Base-by-base conservation (phyloP, 1,284 basidiomycete species). In the Cerioporus squamosus region DNA sequence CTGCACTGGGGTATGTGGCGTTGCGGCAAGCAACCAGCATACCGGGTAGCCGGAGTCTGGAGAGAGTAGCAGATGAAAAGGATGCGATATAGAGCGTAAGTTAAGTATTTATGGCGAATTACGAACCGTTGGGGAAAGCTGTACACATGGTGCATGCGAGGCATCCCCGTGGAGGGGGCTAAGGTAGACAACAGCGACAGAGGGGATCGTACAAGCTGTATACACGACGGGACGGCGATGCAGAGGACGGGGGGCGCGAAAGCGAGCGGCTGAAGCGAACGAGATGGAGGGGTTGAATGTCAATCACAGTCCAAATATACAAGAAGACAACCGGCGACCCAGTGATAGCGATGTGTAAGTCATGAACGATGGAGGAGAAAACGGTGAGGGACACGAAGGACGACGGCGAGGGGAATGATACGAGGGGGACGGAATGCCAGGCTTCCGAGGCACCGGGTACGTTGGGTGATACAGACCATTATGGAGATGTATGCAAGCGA, bases 81-180 rank as follows among this genome's bases (percentile, higher is more conserved):
- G 24, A 43, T 31, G 31, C 38, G 33, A 53, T 45, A 31, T 33
- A 31, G 10, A 36, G 33, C 33, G 61, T 56, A 57, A 51, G 51
- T 31, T 58, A 61, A 60, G 63, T 66, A 60, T 59, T 65, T 66
- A 53, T 66, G 61, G 48, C 26, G 49, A 51, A 75, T 75, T 74
- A 75, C 56, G 57, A 69, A 66, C 72, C 73, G 68, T 68, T 64
- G 68, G 69, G 72, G 49, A n/a, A n/a, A 61, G 62, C 68, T 66
- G 58, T 71, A 70, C 66, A 70, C 66, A 67, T 54, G 59, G 64
- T 39, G 46, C 23, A 44, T 62, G 57, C 53, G 23, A 40, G 45
- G 57, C 49, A 57, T 47, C 53, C 57, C 56, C 49, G 44, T 33
- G 55, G 39, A 24, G 60, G 59, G 55, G 63, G 46, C 24, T 60